phyloP scores from a whole-genome alignment of 805 yeast species.

The Zygosaccharomyces kombuchaensis region DNA sequence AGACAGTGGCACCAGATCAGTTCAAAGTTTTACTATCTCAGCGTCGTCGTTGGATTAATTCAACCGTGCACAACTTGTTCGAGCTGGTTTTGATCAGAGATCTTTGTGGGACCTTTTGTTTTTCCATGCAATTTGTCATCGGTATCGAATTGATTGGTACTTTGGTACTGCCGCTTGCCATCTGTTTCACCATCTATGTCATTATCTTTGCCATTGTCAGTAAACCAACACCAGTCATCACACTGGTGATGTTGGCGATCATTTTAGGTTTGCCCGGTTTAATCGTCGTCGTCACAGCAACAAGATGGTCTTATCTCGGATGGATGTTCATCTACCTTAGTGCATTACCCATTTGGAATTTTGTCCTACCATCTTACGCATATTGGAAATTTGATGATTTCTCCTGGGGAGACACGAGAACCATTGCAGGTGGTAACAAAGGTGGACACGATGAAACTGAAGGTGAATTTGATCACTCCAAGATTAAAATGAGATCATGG shows the following conservation, averaged over 20 bases:
- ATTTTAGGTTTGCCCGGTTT: conserved; percentile 84
- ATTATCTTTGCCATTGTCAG: conserved; percentile 65
- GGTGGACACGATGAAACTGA: conserved; percentile 40
- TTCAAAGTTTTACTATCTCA: conserved; percentile 80
- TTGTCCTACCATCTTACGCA: conserved; percentile 79
- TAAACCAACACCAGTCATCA: conserved; percentile 69
- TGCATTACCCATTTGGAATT: conserved; percentile 93
- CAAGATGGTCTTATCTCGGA: conserved; percentile 62
- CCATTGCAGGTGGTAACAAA: conserved; percentile 64
- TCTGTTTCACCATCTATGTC: conserved; percentile 76
- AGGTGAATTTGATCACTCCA: conserved; percentile 89
- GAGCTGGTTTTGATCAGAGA: conserved; percentile 81
- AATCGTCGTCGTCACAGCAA: conserved; percentile 74
- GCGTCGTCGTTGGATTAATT: conserved; percentile 95
- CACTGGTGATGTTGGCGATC: conserved; percentile 69
- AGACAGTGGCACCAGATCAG: conserved; percentile 81
- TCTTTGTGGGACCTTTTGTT: conserved; percentile 90
- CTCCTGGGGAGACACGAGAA: conserved; percentile 93
- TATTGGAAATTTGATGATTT: conserved; percentile 96
- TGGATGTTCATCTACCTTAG: conserved; percentile 76
- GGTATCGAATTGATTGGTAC: conserved; percentile 83
- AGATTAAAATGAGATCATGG: conserved; percentile 91
- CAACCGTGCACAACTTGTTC: conserved; percentile 88
- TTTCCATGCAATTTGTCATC: conserved; percentile 91
- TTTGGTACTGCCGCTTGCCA: conserved; percentile 82